Percentiles rank a stretch among this genome's conserved stretches.
Conservation (phyloP, 176 grass and related monocot species). For the Carex cristatella region DNA sequence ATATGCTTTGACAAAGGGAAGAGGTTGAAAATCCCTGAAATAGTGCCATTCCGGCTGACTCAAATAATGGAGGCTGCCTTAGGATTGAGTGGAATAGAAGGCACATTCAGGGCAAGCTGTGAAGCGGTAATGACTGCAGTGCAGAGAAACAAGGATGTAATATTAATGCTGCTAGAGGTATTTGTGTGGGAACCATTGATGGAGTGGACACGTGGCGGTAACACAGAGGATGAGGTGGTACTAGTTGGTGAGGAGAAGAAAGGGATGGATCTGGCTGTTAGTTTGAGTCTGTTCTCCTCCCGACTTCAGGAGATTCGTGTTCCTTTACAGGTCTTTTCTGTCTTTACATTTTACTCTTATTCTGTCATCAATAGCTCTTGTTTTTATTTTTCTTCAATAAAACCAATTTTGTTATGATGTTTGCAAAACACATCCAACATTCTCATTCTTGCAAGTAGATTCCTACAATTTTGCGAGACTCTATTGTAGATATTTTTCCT, state of each 20-base stretch:
- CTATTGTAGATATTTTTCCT: too few species aligned
- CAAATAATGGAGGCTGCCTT: slow-evolving; percentile 93
- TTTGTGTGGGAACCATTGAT: slow-evolving; percentile 96
- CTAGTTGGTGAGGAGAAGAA: slow-evolving; percentile 97
- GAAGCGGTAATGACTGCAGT: slow-evolving; percentile 71
- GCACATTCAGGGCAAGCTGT: slow-evolving; percentile 77
- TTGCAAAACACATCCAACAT: neutral
- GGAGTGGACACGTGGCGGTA: slow-evolving; percentile 92
- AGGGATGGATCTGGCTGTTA: slow-evolving; percentile 98
- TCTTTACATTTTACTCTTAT: neutral
- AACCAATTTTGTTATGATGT: neutral
- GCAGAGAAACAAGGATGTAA: slow-evolving; percentile 86
- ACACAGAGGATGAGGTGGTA: slow-evolving; percentile 85
- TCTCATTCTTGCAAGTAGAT: neutral
- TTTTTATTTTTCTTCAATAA: neutral
- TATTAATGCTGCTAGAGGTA: slow-evolving; percentile 95
- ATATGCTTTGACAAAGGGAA: slow-evolving; percentile 99
- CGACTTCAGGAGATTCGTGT: slow-evolving; percentile 92
- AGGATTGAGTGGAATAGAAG: slow-evolving; percentile 81
- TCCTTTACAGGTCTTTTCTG: slow-evolving; percentile 76
- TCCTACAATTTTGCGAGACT: neutral
- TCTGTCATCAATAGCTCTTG: neutral
- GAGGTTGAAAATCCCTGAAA: slow-evolving; percentile 96
- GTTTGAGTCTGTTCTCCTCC: slow-evolving; percentile 95
- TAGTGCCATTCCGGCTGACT: slow-evolving; percentile 94